These are phyloP conservation scores for Tolypocladium album DNA, from an alignment of 2,329 filamentous ascomycete species.

Conservation along the genomic window DNA sequence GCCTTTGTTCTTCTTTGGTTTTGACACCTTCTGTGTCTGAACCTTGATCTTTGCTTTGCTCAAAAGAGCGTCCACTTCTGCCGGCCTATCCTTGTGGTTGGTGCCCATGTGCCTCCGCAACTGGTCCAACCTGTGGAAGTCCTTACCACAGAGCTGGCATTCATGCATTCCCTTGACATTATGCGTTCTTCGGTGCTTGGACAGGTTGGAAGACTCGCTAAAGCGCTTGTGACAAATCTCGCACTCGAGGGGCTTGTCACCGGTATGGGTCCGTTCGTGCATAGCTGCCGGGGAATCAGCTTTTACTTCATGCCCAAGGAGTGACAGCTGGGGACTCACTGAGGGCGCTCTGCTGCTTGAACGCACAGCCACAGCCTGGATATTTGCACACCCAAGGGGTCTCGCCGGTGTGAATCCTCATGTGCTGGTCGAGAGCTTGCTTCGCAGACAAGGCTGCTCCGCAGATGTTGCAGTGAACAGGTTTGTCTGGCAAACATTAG, in stretches of 20 bases:
- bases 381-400: constrained; percentile 49
- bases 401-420: constrained; percentile 54
- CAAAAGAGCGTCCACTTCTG: constrained; percentile 8
- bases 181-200: constrained; percentile 55
- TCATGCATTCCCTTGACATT: constrained; percentile 38
- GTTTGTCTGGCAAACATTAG: constrained; percentile 37
- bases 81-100: constrained; percentile 19
- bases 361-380: constrained; percentile 42
- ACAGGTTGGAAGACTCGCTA: constrained; percentile 55
- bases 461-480: constrained; percentile 45
- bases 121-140: constrained; percentile 51
- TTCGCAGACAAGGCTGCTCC: constrained; percentile 51
- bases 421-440: constrained; percentile 57
- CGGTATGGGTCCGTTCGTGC: constrained; percentile 56
- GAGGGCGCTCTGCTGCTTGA: constrained; percentile 57
- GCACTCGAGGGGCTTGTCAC: constrained; percentile 51
- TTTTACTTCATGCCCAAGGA: neutral
- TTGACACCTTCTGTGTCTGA: constrained; percentile 5
- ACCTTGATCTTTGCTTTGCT: constrained; percentile 6
- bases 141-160: constrained; percentile 43
- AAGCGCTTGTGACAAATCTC: constrained; percentile 48
- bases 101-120: constrained; percentile 40
- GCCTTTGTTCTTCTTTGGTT: constrained; percentile 3
- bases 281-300: constrained; percentile 36
- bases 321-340: constrained; percentile 31